Conservation (phyloP, 768 basidiomycete genomes). For the Russula foetens region DNA sequence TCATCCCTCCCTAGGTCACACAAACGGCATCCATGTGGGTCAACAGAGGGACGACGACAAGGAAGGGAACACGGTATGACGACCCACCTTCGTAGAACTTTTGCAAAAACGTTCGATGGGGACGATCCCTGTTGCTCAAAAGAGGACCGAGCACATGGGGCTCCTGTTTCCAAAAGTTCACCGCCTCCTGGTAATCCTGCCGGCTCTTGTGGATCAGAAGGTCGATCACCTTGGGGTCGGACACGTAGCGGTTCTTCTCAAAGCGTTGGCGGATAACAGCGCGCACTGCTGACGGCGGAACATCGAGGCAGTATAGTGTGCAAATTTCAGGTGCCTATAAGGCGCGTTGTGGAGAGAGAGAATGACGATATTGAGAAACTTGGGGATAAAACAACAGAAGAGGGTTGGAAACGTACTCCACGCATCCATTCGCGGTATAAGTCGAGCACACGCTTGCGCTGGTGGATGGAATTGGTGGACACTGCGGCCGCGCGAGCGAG, state of each 20-base stretch:
- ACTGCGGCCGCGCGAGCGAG: constrained; percentile 62
- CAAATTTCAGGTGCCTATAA: constrained; percentile 86
- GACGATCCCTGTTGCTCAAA: constrained; percentile 41
- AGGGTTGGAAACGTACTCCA: constrained; percentile 46
- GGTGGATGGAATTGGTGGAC: constrained; percentile 52
- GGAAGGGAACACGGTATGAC: neutral
- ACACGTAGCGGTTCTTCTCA: constrained; percentile 76
- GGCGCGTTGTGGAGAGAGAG: neutral
- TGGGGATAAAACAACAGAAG: neutral
- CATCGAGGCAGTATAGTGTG: constrained; percentile 70
- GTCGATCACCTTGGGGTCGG: constrained; percentile 78
- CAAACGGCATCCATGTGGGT: constrained; percentile 7
- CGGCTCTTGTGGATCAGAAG: constrained; percentile 75
- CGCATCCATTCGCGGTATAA: constrained; percentile 95
- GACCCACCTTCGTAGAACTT: constrained; percentile 76
- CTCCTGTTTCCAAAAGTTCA: constrained; percentile 90
- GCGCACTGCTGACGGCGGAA: constrained; percentile 70
- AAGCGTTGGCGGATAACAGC: constrained; percentile 80
- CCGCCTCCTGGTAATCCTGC: constrained; percentile 88
- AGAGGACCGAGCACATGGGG: constrained; percentile 73
- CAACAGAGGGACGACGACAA: neutral
- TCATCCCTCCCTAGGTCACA: constrained; percentile 55
- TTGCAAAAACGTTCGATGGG: constrained; percentile 60
- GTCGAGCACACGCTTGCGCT: constrained; percentile 58
- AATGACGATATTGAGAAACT: neutral